Percentiles rank a stretch among this genome's conserved stretches.
These are phyloP conservation scores for Pseudisothecium myosuroides DNA, from an alignment of 225 moss, liverwort and hornwort genomes.

Conservation along the genomic window DNA sequence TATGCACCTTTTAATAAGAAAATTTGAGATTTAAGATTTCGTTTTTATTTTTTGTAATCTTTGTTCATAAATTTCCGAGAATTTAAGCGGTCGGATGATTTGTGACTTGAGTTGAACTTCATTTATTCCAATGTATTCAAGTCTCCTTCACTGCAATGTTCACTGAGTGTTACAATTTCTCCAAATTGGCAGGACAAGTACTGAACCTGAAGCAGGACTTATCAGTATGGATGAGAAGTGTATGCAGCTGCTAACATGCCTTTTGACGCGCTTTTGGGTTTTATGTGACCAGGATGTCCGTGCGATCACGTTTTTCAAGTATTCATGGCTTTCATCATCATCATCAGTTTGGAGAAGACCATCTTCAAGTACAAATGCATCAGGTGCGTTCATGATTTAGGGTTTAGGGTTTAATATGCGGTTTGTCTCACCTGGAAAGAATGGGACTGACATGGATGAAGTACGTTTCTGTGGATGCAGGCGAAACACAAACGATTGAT, in stretches of 20 bases:
- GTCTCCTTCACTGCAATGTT: background rate
- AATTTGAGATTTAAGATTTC: too few species aligned
- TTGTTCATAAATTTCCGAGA: background rate
- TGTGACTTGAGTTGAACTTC: background rate
- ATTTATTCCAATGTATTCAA: background rate
- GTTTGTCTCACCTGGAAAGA: background rate
- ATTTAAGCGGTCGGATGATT: too few species aligned
- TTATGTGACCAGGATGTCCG: background rate
- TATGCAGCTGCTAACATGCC: background rate
- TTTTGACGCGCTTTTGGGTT: background rate
- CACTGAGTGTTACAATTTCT: background rate
- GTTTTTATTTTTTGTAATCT: background rate
- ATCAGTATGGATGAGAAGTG: background rate
- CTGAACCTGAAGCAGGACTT: too few species aligned
- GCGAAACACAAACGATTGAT: background rate
- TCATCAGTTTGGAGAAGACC: background rate
- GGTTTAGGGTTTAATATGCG: background rate
- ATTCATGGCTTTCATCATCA: background rate
- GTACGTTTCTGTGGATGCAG: background rate
- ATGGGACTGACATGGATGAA: background rate
- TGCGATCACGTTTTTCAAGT: background rate
- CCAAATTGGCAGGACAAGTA: background rate
- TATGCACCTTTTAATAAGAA: background rate
- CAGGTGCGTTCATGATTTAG: background rate
- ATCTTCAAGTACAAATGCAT: background rate